These are phyloP conservation scores for Paraphaeosphaeria sporulosa DNA, from an alignment of 2,329 filamentous ascomycete genomes.

Conservation along the genomic window DNA sequence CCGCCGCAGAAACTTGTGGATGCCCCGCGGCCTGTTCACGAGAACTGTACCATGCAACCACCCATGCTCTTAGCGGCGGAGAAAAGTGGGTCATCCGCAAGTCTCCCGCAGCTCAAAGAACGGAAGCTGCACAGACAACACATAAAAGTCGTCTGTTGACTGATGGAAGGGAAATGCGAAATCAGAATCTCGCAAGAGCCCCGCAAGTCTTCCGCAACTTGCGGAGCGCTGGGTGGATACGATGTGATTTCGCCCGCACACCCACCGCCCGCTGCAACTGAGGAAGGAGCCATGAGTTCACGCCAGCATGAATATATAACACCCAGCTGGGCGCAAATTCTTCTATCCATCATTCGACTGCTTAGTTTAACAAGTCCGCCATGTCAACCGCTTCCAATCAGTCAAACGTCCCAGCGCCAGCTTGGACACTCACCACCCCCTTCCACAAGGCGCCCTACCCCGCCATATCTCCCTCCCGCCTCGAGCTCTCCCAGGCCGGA, in stretches of 20 bases:
- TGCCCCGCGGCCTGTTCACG: neutral
- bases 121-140: too few species aligned
- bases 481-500: slow-evolving; percentile 20
- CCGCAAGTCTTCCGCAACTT: neutral
- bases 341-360: too few species aligned
- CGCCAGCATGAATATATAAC: neutral
- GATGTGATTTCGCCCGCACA: neutral
- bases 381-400: neutral
- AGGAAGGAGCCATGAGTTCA: neutral
- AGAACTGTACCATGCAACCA: neutral
- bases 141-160: too few species aligned
- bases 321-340: neutral
- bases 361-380: neutral
- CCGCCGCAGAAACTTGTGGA: neutral
- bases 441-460: slow-evolving; percentile 14
- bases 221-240: neutral
- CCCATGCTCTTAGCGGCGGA: neutral
- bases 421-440: neutral
- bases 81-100: slow-evolving; percentile 8
- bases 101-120: neutral
- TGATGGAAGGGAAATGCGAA: too few species aligned
- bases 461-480: slow-evolving; percentile 35
- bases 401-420: neutral
- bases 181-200: too few species aligned
- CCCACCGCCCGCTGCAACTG: neutral